phyloP scores from a whole-genome alignment of 2,329 filamentous ascomycete genomes.

The Tolypocladium nubicola region DNA sequence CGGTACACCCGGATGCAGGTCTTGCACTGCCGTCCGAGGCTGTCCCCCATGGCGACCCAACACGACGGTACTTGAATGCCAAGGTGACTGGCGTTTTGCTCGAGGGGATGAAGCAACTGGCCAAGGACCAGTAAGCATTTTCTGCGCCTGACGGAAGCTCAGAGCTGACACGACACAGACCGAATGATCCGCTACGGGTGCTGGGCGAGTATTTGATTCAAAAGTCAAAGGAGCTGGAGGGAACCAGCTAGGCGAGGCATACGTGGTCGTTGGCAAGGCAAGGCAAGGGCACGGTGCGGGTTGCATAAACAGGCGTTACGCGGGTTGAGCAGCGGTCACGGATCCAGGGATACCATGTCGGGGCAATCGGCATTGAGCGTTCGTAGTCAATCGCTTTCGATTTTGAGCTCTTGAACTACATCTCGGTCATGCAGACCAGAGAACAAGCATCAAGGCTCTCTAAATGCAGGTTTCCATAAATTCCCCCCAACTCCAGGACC shows the following conservation, averaged over 20 bases:
- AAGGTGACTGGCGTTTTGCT: conserved; percentile 58
- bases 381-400: conserved; percentile 23
- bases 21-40: conserved; percentile 49
- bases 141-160: background rate
- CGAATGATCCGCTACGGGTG: conserved; percentile 56
- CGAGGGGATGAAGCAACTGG: conserved; percentile 65
- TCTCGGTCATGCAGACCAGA: conserved; percentile 21
- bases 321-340: background rate
- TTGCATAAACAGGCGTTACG: background rate
- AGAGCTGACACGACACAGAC: conserved; percentile 28
- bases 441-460: conserved; percentile 30
- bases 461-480: conserved; percentile 32
- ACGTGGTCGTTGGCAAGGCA: conserved; percentile 2
- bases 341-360: conserved; percentile 7
- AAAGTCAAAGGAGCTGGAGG: conserved; percentile 55
- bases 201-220: conserved; percentile 62
- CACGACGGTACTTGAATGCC: conserved; percentile 60
- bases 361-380: conserved; percentile 6
- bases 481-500: conserved; percentile 34
- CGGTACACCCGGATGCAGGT: conserved; percentile 42
- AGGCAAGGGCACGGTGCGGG: conserved; percentile 1
- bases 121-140: conserved; percentile 55
- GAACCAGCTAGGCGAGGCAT: conserved; percentile 10
- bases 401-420: conserved; percentile 20
- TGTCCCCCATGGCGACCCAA: conserved; percentile 55